Conservation (phyloP, 2,329 filamentous ascomycete species). For the Aspergillus pseudotamarii region DNA sequence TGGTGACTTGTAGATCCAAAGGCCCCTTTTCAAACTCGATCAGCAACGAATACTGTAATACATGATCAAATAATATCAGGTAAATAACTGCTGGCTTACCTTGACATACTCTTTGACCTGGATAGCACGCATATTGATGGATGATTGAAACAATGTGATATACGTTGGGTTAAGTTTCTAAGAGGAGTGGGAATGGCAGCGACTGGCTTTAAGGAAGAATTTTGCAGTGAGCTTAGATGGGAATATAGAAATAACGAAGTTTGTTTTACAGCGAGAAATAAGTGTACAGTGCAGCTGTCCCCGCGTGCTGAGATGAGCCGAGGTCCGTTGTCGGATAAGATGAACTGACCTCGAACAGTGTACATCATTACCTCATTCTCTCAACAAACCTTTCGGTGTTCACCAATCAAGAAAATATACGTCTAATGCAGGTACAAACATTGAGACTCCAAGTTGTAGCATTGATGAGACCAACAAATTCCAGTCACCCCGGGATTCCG, state of each 20-base stretch:
- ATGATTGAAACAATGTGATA: neutral
- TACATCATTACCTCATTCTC: too few species aligned
- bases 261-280: neutral
- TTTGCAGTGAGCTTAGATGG: neutral
- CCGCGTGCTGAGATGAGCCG: conserved; percentile 15
- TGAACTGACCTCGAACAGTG: neutral
- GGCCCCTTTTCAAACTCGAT: conserved; percentile 60
- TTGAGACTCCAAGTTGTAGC: neutral
- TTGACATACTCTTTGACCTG: conserved; percentile 75
- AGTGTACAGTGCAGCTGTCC: conserved; percentile 4
- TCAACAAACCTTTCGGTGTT: too few species aligned
- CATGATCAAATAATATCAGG: neutral
- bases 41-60: neutral
- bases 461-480: neutral
- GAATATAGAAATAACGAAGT: neutral
- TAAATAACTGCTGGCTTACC: conserved; percentile 47
- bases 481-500: neutral
- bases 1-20: conserved; percentile 73
- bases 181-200: neutral
- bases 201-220: neutral
- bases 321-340: conserved; percentile 21
- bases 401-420: neutral
- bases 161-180: neutral
- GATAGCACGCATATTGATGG: conserved; percentile 71
- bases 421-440: neutral